Percentiles rank a stretch among this genome's conserved stretches.
Conservation (phyloP, 129 eudicot species). For the Ambrosia artemisiifolia region DNA sequence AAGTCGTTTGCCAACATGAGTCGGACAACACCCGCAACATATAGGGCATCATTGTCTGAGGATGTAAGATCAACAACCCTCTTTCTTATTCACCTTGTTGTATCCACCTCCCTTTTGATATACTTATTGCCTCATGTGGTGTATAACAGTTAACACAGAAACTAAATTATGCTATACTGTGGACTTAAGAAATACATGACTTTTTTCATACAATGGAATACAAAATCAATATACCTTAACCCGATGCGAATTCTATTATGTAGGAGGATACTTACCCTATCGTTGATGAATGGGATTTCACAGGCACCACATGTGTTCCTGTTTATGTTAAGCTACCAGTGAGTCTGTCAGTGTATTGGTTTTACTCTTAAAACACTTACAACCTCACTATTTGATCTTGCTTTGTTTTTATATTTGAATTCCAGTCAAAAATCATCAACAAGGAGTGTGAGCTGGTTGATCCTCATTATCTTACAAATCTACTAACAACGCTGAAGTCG, state of each 20-base stretch:
- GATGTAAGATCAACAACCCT: too few relatives aligned
- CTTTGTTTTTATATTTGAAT: conserved; percentile 5
- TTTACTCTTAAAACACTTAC: conserved; percentile 4
- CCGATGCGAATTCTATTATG: not conserved
- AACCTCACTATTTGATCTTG: not conserved
- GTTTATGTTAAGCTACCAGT: conserved; percentile 78
- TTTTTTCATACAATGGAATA: too few relatives aligned
- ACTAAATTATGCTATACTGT: too few relatives aligned
- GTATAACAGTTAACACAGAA: too few relatives aligned
- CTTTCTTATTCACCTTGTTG: too few relatives aligned
- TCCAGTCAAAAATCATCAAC: conserved; percentile 56
- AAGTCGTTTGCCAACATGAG: too few relatives aligned
- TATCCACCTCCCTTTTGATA: too few relatives aligned
- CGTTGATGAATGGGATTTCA: conserved; percentile 52
- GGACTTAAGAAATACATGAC: too few relatives aligned
- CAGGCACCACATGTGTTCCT: conserved; percentile 68
- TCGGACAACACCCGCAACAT: too few relatives aligned
- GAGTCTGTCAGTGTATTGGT: conserved; percentile 27
- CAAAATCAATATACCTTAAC: too few relatives aligned
- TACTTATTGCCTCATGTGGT: too few relatives aligned
- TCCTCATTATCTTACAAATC: conserved; percentile 49
- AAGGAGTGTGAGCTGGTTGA: conserved; percentile 73
- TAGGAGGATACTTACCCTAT: conserved; percentile 27
- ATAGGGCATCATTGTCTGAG: too few relatives aligned
- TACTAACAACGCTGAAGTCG: conserved; percentile 50